Evolutionary conservation across 208 protist species (phyloP).

Genomic region (Leishmania tropica): DNA sequence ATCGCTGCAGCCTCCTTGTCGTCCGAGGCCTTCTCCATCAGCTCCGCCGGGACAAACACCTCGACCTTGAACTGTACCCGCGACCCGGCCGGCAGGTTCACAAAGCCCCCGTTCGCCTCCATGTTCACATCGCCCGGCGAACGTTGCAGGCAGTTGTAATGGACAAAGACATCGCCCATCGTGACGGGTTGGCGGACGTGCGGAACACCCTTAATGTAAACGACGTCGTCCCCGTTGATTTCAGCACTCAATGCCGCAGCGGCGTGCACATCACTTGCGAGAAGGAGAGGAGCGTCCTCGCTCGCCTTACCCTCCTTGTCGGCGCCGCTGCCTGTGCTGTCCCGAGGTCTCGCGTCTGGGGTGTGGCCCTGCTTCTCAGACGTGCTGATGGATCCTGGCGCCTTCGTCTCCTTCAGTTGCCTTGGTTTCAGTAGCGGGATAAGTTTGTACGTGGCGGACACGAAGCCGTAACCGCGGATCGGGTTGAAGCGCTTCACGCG

Average conservation of each 20-base stretch:
- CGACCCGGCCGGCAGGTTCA: slow-evolving; percentile 21
- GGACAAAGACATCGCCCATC: slow-evolving; percentile 60
- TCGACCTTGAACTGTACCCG: slow-evolving; percentile 33
- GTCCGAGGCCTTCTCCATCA: slow-evolving; percentile 28
- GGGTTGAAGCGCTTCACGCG: slow-evolving; percentile 75
- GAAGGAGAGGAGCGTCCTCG: neutral
- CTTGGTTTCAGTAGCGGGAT: slow-evolving; percentile 2
- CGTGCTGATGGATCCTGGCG: neutral
- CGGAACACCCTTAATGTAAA: slow-evolving; percentile 19
- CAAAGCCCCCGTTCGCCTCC: slow-evolving; percentile 4
- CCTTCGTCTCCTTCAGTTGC: neutral
- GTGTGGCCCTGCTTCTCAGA: neutral
- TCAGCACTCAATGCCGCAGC: neutral
- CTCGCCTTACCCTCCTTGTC: neutral
- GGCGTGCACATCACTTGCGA: neutral
- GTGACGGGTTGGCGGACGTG: slow-evolving; percentile 33
- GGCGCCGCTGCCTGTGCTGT: neutral
- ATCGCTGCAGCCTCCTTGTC: slow-evolving; percentile 28
- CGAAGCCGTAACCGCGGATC: slow-evolving; percentile 63
- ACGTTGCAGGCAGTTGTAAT: slow-evolving; percentile 33
- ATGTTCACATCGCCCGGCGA: neutral
- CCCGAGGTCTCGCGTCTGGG: neutral
- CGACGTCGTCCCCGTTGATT: slow-evolving; percentile 6
- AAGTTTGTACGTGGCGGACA: slow-evolving; percentile 53
- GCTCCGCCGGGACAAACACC: slow-evolving; percentile 17